Conservation (phyloP, 306 rosid genomes). For the Dalbergia cultrata region DNA sequence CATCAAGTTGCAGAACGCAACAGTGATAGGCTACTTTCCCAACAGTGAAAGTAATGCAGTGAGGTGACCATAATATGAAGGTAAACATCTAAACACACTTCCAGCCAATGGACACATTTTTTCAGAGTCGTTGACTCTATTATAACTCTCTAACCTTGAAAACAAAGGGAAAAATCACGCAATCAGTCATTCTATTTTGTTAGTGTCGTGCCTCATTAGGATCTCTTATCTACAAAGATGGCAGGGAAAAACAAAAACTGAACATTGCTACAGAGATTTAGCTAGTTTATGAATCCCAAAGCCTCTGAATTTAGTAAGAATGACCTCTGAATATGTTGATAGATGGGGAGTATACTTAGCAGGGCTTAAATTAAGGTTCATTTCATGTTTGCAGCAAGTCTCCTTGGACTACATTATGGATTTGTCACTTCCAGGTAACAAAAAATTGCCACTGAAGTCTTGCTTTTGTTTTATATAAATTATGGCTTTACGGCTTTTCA, state of each 20-base stretch:
- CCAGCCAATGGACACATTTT: background rate
- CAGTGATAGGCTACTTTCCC: background rate
- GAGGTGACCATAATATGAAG: background rate
- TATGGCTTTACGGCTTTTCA: conserved; percentile 10
- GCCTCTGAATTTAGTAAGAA: no score
- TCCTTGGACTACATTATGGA: conserved; percentile 18
- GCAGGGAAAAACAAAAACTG: no score
- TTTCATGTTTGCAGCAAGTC: conserved; percentile 24
- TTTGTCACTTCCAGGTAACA: background rate
- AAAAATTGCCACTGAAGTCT: conserved; percentile 16
- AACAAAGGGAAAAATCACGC: background rate
- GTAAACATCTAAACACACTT: background rate
- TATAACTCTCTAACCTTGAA: background rate
- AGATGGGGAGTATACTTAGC: background rate
- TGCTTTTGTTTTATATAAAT: conserved; percentile 3
- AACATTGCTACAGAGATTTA: no score
- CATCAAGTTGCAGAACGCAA: background rate
- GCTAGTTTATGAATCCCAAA: no score
- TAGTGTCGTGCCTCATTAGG: no score
- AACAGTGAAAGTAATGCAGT: background rate
- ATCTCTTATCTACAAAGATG: no score
- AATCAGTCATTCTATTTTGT: background rate
- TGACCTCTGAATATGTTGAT: background rate
- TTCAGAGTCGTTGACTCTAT: background rate
- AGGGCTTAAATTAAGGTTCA: background rate